Base-by-base conservation (phyloP, 805 yeast genomes). In the Novakomyces olei region DNA sequence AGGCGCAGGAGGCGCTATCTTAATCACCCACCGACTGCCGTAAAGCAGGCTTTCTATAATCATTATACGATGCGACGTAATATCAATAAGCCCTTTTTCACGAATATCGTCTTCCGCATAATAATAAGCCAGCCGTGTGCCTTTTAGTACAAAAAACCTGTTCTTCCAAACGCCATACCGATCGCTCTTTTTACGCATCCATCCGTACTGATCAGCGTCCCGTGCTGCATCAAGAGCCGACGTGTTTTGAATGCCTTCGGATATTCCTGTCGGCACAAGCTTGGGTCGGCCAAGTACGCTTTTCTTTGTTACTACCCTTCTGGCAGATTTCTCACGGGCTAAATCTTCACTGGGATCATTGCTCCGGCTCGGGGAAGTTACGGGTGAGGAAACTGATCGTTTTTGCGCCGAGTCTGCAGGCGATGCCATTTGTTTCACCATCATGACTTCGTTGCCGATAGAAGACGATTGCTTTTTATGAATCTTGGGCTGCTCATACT, bases 1-100 rank as follows among this genome's bases (percentile, higher is more conserved):
- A 0, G 96, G 96, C 2, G 92, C 92, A 0, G 99, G 99, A 6
- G 99, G 99, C 3, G 83, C 69, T 8, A 88, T 51, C 51, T 83
- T 83, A 60, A 88, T 85, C 46, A 93, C 80, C 48, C 69, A 78
- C 26, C 92, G 63, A n/a, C 96, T 96, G 28, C 77, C 73, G 5
- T 95, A 94, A 30, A 85, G 54, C 25, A 79, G 71, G 54, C 83
- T 95, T 43, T 79, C 92, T 0, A 78, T 72, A 1, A 94, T 91
- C 17, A 80, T 57, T 1, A 85, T 96, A 42, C 78, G 66, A 53
- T 88, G 96, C 0, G 94, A 80, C 0, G 95, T 88, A 36, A 88
- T 81, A 52, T 88, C 99, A 40, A 88, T 88, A 34, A 88, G 57
- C 0, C 99, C 99, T 43, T 76, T 72, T 49, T 88, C 99, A 40